phyloP scores from a whole-genome alignment of 2,329 filamentous ascomycete genomes.

The Hypocreales sp. region DNA sequence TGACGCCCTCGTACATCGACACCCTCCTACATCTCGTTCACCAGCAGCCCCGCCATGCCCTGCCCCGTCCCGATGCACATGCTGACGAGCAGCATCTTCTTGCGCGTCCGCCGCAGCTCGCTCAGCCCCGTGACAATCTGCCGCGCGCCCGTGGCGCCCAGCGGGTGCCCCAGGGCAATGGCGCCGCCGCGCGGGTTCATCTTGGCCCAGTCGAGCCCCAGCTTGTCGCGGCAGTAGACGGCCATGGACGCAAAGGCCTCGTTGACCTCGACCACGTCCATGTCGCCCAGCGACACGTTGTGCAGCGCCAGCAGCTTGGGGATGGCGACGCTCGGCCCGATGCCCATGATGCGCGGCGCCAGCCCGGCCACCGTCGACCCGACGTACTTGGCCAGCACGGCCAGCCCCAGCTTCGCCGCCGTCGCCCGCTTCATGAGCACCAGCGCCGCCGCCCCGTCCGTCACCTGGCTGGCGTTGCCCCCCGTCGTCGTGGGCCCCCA shows the following conservation, averaged over 20 bases:
- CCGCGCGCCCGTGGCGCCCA: slow-evolving; percentile 62
- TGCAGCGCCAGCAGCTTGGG: slow-evolving; percentile 74
- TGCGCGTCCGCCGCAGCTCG: slow-evolving; percentile 69
- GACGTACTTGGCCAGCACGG: slow-evolving; percentile 88
- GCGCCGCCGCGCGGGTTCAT: slow-evolving; percentile 72
- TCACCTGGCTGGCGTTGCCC: slow-evolving; percentile 89
- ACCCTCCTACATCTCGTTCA: slow-evolving; percentile 38
- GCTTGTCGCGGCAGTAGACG: slow-evolving; percentile 70
- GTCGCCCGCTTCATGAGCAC: slow-evolving; percentile 90
- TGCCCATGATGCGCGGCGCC: slow-evolving; percentile 91
- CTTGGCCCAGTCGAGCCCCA: slow-evolving; percentile 58
- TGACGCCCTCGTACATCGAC: too few species aligned
- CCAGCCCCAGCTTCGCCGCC: slow-evolving; percentile 72
- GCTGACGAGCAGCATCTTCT: slow-evolving; percentile 81
- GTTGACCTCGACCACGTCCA: slow-evolving; percentile 88
- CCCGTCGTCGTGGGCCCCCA: slow-evolving; percentile 79
- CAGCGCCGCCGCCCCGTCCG: slow-evolving; percentile 81
- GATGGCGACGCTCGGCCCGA: slow-evolving; percentile 60
- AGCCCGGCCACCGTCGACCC: slow-evolving; percentile 83
- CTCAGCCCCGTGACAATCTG: slow-evolving; percentile 84
- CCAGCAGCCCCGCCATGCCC: slow-evolving; percentile 52
- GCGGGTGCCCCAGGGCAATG: slow-evolving; percentile 69
- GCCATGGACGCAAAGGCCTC: slow-evolving; percentile 98
- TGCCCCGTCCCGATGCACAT: slow-evolving; percentile 70
- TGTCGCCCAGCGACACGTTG: slow-evolving; percentile 63